Base-by-base conservation (phyloP, 371 early-diverging fungal species). In the Conidiobolus coronatus region DNA sequence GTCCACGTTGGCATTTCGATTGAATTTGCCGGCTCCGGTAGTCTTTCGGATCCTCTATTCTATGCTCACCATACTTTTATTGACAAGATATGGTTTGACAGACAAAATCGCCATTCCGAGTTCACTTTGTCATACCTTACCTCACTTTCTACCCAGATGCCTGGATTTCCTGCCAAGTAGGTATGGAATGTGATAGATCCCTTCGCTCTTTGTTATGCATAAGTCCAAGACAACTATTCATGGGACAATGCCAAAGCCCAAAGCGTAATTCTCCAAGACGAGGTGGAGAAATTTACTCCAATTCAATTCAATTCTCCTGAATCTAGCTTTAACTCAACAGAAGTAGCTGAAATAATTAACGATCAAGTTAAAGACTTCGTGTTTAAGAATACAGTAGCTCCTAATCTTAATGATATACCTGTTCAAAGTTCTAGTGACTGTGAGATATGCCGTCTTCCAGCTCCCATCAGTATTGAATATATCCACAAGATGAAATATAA, bases 1-100 rank as follows among this genome's bases (percentile, higher is more conserved):
- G 59, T 71, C n/a, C 75, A 74, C 61, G 18, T 34, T 17, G 50
- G 50, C 19, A 50, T 73, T 41, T 65, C 67, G 20, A 71, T 70
- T 9, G 50, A 58, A 36, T 61, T 66, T 55, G 49, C 54, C 13
- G 56, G 53, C 29, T 54, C 59, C 56, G 20, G 23, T 22, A 54
- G 52, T 35, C 40, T 67, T 5, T 39, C 19, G 7, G 45, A 45
- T 35, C 51, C 51, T 5, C n/a, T 51, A 12, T 51, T 51, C 45
- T 51, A 39, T 37, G 7, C 36, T 13, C 51, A 51, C 35, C 51
- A 51, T 29, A 45, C 45, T 40, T 44, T 51, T 18, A 40, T 51
- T 24, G 51, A 51, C 24, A 51, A 51, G 21, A 17, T 45, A 1
- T 51, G 51, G 51, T 41, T 34, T 11, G 39, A 39, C 29, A 38